Conservation (phyloP, 805 yeast genomes). For the Komagataella kurtzmanii region DNA sequence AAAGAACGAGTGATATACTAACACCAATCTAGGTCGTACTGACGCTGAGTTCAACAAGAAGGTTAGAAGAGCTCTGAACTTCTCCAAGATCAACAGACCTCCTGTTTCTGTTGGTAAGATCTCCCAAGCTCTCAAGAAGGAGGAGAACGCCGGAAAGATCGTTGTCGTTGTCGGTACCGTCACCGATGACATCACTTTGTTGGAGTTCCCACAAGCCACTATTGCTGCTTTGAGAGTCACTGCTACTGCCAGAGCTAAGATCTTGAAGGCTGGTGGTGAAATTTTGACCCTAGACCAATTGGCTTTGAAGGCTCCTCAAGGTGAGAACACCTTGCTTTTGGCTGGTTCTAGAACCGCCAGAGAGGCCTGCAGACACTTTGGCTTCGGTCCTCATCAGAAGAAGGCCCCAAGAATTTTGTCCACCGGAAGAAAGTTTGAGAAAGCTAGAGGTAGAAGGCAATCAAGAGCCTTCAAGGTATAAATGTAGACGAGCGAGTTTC, state of each 20-base stretch:
- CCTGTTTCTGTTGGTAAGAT: slow-evolving; percentile 95
- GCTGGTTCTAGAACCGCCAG: slow-evolving; percentile 99
- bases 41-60: slow-evolving; percentile 98
- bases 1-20: neutral
- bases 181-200: slow-evolving; percentile 93
- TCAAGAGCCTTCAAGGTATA: slow-evolving; percentile 99
- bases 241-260: slow-evolving; percentile 96
- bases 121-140: slow-evolving; percentile 67
- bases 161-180: slow-evolving; percentile 98
- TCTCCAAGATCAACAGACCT: slow-evolving; percentile 98
- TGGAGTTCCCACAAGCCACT: slow-evolving; percentile 90
- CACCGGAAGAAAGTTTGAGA: slow-evolving; percentile 99
- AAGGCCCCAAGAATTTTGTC: slow-evolving; percentile 98
- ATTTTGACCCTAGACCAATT: slow-evolving; percentile 98
- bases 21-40: slow-evolving; percentile 65
- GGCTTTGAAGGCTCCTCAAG: slow-evolving; percentile 98
- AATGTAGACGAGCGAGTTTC: slow-evolving; percentile 13
- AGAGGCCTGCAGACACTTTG: slow-evolving; percentile 99
- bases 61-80: slow-evolving; percentile 85
- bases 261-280: slow-evolving; percentile 98
- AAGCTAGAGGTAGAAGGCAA: slow-evolving; percentile 99
- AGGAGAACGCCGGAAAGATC: slow-evolving; percentile 81
- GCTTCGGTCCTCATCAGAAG: slow-evolving; percentile 99
- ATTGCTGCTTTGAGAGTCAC: slow-evolving; percentile 99
- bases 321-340: slow-evolving; percentile 94